These are phyloP conservation scores for Huntiella omanensis DNA, from an alignment of 2,329 filamentous ascomycete genomes.

Conservation along the genomic window DNA sequence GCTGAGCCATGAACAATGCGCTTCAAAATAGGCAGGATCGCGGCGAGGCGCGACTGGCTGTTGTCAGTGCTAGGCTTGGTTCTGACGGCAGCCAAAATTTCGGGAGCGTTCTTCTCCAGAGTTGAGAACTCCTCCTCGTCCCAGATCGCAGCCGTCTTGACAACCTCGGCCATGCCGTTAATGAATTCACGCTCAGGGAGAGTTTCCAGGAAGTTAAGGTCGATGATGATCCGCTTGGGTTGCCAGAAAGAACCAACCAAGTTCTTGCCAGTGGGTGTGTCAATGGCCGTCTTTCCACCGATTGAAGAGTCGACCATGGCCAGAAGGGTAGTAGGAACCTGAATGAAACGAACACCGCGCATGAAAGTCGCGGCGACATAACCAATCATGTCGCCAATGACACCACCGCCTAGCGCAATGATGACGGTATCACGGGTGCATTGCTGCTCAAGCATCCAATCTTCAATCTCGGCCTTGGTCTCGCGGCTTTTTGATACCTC, in stretches of 20 bases:
- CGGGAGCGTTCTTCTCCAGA: constrained; percentile 62
- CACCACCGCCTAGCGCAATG: constrained; percentile 83
- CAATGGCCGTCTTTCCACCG: constrained; percentile 94
- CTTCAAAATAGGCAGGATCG: constrained; percentile 53
- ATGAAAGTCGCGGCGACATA: constrained; percentile 98
- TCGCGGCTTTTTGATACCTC: constrained; percentile 86
- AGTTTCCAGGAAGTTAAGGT: constrained; percentile 78
- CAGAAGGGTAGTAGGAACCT: constrained; percentile 85
- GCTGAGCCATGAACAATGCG: constrained; percentile 75
- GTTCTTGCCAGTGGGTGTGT: constrained; percentile 91
- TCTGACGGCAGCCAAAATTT: constrained; percentile 35
- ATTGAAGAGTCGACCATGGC: constrained; percentile 98
- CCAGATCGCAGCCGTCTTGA: constrained; percentile 96
- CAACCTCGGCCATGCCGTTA: constrained; percentile 96
- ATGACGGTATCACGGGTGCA: constrained; percentile 92
- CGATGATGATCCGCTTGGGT: constrained; percentile 82
- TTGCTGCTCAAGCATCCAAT: constrained; percentile 85
- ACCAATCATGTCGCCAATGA: constrained; percentile 95
- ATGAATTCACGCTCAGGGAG: constrained; percentile 83
- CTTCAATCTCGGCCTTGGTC: constrained; percentile 89
- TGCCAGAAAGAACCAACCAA: constrained; percentile 95
- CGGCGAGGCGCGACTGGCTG: constrained; percentile 35
- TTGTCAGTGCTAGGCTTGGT: constrained; percentile 23
- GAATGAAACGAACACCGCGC: constrained; percentile 88
- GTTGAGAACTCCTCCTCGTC: constrained; percentile 70